Conservation (phyloP, 345 rosid species). For the Citrus cavaleriei region DNA sequence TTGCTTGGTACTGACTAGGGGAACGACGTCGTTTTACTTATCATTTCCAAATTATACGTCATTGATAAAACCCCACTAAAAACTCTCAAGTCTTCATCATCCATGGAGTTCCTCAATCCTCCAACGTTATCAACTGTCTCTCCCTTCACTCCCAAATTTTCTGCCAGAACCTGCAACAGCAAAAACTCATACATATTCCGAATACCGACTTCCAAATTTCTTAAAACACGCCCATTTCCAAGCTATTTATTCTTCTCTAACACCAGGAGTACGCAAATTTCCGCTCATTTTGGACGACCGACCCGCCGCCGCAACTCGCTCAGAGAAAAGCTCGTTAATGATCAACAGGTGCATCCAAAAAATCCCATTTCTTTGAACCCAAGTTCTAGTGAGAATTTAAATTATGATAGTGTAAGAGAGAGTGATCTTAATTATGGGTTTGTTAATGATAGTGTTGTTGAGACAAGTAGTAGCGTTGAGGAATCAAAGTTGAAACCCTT, state of each 20-base stretch:
- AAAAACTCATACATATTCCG: slow-evolving; percentile 18
- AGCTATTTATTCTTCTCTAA: slow-evolving; percentile 12
- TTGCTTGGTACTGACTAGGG: no score
- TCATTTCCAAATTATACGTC: neutral
- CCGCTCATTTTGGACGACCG: slow-evolving; percentile 54
- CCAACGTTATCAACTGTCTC: slow-evolving; percentile 18
- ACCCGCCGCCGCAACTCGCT: slow-evolving; percentile 61
- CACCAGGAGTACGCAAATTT: slow-evolving; percentile 25
- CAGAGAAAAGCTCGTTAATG: slow-evolving; percentile 54
- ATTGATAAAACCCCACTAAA: neutral
- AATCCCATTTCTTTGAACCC: slow-evolving; percentile 23
- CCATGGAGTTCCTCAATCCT: slow-evolving; percentile 47
- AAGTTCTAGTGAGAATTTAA: slow-evolving; percentile 12
- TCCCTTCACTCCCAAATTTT: slow-evolving; percentile 30
- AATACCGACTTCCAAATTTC: slow-evolving; percentile 26
- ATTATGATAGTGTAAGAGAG: slow-evolving; percentile 14
- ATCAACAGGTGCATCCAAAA: slow-evolving; percentile 49
- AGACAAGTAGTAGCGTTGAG: slow-evolving; percentile 15
- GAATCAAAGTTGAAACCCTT: slow-evolving; percentile 26
- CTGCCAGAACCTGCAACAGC: slow-evolving; percentile 15
- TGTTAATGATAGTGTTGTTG: slow-evolving; percentile 13
- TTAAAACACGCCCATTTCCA: slow-evolving; percentile 13
- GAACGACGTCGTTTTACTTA: no score
- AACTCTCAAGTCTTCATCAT: neutral
- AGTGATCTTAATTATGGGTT: slow-evolving; percentile 7